phyloP scores from a whole-genome alignment of 2,329 filamentous ascomycete genomes.

The Penicillium sp. region DNA sequence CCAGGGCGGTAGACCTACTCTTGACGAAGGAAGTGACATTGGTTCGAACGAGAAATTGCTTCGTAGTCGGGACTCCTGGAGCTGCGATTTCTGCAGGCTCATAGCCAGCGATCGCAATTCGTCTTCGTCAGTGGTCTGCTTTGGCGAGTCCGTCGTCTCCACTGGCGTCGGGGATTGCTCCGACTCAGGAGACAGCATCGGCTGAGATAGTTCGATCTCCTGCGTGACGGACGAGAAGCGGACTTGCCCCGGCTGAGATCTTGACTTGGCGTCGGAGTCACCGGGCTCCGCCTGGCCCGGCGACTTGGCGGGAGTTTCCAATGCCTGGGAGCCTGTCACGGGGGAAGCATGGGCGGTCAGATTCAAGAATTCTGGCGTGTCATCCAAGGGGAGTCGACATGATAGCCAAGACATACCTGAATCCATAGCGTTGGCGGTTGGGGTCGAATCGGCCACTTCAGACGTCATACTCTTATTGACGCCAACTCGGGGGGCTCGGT shows the following conservation, averaged over 20 bases:
- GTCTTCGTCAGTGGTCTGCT: conserved; percentile 48
- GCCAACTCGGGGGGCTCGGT: conserved; percentile 21
- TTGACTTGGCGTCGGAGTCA: conserved; percentile 31
- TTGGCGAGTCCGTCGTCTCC: conserved; percentile 18
- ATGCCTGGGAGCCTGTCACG: conserved; percentile 18
- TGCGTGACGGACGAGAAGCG: conserved; percentile 70
- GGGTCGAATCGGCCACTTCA: conserved; percentile 31
- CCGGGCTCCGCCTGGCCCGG: conserved; percentile 23
- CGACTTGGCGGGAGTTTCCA: conserved; percentile 24
- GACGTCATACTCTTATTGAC: conserved; percentile 38
- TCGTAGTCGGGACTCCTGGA: conserved; percentile 81
- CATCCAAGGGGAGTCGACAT: conserved; percentile 2
- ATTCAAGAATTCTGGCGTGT: conserved; percentile 4
- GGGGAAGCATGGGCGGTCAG: conserved; percentile 13
- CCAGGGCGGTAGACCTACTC: conserved; percentile 38
- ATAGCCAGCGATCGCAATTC: conserved; percentile 70
- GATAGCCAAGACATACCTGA: conserved; percentile 31
- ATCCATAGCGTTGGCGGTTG: conserved; percentile 26
- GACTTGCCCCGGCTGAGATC: conserved; percentile 47
- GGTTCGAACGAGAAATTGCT: conserved; percentile 87
- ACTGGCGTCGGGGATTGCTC: conserved; percentile 9
- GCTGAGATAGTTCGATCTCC: conserved; percentile 62
- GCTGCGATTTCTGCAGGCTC: conserved; percentile 67
- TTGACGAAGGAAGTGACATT: conserved; percentile 69
- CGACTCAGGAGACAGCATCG: conserved; percentile 24